A percentile compares a stretch with the other conserved stretches of the same genome.
Conservation (phyloP, 1,139 yeast species). For the Scheffersomyces illinoinensis region DNA sequence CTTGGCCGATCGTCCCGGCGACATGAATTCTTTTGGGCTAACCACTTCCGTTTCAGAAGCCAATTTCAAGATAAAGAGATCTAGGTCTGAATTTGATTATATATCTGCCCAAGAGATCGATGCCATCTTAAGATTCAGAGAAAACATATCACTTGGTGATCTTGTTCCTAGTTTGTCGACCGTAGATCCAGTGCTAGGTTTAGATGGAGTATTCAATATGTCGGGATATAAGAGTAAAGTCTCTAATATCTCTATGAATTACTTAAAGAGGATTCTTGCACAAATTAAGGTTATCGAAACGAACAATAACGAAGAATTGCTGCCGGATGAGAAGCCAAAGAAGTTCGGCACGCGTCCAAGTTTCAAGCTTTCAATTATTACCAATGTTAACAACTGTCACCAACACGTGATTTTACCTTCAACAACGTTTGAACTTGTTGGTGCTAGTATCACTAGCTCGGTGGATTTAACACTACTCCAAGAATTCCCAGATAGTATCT, state of each 20-base stretch:
- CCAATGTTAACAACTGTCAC: conserved; percentile 12
- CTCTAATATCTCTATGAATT: conserved; percentile 17
- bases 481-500: conserved; percentile 5
- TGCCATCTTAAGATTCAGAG: conserved; percentile 4
- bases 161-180: background rate
- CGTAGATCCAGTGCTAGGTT: conserved; percentile 8
- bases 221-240: conserved; percentile 25
- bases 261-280: conserved; percentile 4
- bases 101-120: conserved; percentile 14
- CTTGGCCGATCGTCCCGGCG: background rate
- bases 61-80: conserved; percentile 6
- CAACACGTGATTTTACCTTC: conserved; percentile 16
- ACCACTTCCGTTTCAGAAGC: conserved; percentile 6
- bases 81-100: conserved; percentile 13
- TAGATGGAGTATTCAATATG: conserved; percentile 20
- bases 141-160: background rate
- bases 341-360: background rate
- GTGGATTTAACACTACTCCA: conserved; percentile 7
- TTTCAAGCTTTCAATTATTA: conserved; percentile 7
- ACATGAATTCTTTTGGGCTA: background rate
- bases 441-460: conserved; percentile 8
- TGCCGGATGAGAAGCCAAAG: background rate
- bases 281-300: background rate
- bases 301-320: background rate
- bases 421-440: conserved; percentile 8